Evolutionary conservation across 768 basidiomycete genomes (phyloP), one percentile per base, ranked within the genome.

Genomic region (Leccinum uliginosum): DNA sequence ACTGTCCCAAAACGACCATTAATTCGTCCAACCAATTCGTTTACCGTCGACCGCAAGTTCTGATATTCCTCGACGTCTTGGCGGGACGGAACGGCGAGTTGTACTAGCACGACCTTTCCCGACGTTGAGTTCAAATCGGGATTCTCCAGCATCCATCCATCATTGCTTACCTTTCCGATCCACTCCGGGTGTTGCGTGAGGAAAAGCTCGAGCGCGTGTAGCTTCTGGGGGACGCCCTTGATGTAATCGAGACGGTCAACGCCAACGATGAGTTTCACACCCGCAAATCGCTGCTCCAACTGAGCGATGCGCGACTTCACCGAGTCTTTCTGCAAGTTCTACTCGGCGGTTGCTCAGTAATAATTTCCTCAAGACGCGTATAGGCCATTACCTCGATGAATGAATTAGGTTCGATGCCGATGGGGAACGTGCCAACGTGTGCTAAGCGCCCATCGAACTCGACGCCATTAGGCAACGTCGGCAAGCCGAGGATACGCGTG

Each of bases 51-150:
- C 15, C 97, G 85, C 58, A 98, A 75, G 74, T 98, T 98, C 73
- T 99, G 97, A 70, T 99, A 99, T 74, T 99, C 97, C 74, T 99
- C 97, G 52, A 99, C 97, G 68, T 98, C 97, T 73, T 97, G 94
- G 24, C 97, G 82, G 7, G 95, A 98, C 3, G 97, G 97, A 9
- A 99, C 95, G 8, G 97, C 97, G 6, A 99, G 84, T 75, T 99
- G 97, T 9, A 92, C 93, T 46, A 99, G 80, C 2, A 99, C 97
- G 56, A 98, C 91, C 90, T 92, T 52, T 21, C 52, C 15, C 34
- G 52, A 51, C 27, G 50, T 67, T 21, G 50, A 50, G 19, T 43
- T 45, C 11, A 46, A 24, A 14, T 27, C 30, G 17, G 9, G 10
- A 24, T 45, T 35, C 10, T 35, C 32, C 15, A 7, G 30, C 2